Conservation (phyloP, 495 filamentous ascomycete genomes). For the Lophiostoma macrostomum region DNA sequence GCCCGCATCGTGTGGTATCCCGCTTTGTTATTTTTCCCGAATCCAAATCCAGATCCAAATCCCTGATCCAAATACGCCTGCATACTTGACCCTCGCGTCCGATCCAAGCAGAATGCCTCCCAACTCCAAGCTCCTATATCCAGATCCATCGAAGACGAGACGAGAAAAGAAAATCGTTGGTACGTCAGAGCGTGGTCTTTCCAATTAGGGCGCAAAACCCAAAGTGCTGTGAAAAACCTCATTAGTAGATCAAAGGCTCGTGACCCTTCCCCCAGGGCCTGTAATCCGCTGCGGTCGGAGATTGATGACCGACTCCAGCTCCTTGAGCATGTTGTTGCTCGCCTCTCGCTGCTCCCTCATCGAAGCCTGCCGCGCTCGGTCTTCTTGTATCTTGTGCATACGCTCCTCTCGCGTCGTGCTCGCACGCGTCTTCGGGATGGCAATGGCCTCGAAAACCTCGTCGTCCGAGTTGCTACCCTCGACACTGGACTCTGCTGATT, state of each 20-base stretch:
- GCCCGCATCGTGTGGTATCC: too few relatives aligned
- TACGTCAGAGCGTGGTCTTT: too few relatives aligned
- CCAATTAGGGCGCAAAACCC: too few relatives aligned
- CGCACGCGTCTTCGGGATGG: constrained; percentile 63
- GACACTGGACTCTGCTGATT: constrained; percentile 45
- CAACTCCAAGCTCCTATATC: too few relatives aligned
- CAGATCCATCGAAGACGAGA: too few relatives aligned
- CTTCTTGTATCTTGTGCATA: constrained; percentile 83
- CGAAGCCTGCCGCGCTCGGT: constrained; percentile 66
- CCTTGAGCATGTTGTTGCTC: constrained; percentile 81
- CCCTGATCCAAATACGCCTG: too few relatives aligned
- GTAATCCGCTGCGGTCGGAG: constrained; percentile 55
- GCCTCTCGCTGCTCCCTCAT: constrained; percentile 70
- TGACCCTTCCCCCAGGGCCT: constrained; percentile 13
- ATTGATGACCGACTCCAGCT: constrained; percentile 86
- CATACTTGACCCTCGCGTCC: too few relatives aligned
- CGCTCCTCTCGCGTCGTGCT: constrained; percentile 82
- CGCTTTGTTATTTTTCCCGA: too few relatives aligned
- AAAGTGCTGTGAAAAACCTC: too few relatives aligned
- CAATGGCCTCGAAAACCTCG: constrained; percentile 88
- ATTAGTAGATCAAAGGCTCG: constrained; percentile 29
- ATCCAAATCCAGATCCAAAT: too few relatives aligned
- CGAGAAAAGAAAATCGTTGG: too few relatives aligned
- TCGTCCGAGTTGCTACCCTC: constrained; percentile 50
- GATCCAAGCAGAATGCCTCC: too few relatives aligned